Conservation (phyloP, 306 rosid genomes). For the Rosa rugosa region DNA sequence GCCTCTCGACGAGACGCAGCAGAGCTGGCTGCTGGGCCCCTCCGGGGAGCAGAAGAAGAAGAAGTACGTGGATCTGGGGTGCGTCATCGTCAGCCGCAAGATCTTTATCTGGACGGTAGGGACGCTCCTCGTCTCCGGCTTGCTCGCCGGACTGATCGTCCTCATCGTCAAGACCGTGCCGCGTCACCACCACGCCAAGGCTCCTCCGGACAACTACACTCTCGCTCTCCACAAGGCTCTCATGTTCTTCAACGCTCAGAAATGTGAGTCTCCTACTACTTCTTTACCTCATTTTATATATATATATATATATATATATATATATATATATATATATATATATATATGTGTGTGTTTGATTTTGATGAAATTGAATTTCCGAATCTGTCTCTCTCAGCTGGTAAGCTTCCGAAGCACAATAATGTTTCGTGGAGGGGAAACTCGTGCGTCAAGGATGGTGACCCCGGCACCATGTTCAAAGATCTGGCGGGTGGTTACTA, state of each 20-base stretch:
- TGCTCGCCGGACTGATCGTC: conserved; percentile 68
- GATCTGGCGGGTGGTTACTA: conserved; percentile 88
- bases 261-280: conserved; percentile 37
- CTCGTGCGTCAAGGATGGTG: conserved; percentile 73
- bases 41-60: conserved; percentile 90
- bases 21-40: conserved; percentile 95
- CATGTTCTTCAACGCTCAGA: conserved; percentile 94
- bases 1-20: conserved; percentile 92
- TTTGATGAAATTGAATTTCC: neutral
- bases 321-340: neutral
- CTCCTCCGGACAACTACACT: conserved; percentile 91
- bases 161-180: conserved; percentile 89
- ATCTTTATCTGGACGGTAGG: conserved; percentile 91
- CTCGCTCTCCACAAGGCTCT: conserved; percentile 93
- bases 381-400: conserved; percentile 42
- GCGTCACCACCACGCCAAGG: conserved; percentile 56
- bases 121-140: conserved; percentile 49
- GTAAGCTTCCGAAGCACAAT: conserved; percentile 90
- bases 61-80: conserved; percentile 95
- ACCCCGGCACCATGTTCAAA: conserved; percentile 40
- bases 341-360: neutral
- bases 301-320: neutral
- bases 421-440: conserved; percentile 98
- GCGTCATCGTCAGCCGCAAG: conserved; percentile 93
- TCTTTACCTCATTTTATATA: neutral